Evolutionary conservation across 306 rosid genomes (phyloP).

Genomic region (Aeschynomene evenia): DNA sequence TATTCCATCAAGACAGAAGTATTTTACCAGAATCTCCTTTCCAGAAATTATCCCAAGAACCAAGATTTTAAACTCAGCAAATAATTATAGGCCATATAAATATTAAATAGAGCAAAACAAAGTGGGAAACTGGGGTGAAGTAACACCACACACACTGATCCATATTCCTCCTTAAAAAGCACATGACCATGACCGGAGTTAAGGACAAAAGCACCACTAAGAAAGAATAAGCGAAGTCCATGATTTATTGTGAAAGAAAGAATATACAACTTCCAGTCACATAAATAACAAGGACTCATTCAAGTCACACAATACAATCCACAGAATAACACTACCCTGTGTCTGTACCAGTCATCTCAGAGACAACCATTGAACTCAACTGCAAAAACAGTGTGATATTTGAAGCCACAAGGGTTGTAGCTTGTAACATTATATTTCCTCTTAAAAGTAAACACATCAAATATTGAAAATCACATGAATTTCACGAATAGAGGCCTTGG

Average conservation of each 20-base stretch:
- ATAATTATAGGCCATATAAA: background rate
- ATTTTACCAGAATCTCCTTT: background rate
- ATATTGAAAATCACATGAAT: background rate
- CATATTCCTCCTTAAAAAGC: background rate
- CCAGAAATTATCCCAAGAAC: background rate
- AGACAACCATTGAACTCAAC: background rate
- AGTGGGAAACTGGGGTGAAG: background rate
- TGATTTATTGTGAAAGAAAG: conserved; percentile 5
- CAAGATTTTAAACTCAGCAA: background rate
- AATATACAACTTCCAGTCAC: background rate
- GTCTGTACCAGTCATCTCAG: background rate
- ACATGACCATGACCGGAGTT: background rate
- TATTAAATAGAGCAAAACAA: background rate
- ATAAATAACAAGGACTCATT: background rate
- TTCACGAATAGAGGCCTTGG: no score
- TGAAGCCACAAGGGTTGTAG: background rate
- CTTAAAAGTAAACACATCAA: background rate
- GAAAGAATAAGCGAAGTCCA: conserved; percentile 7
- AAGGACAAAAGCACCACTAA: background rate
- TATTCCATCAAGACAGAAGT: background rate
- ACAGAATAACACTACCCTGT: background rate
- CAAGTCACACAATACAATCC: background rate
- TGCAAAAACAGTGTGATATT: conserved; percentile 17
- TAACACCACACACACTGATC: background rate
- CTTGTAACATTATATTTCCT: background rate